Evolutionary conservation across 352 stramenopile genomes (phyloP).

Genomic region (Halophytophthora batemanensis): DNA sequence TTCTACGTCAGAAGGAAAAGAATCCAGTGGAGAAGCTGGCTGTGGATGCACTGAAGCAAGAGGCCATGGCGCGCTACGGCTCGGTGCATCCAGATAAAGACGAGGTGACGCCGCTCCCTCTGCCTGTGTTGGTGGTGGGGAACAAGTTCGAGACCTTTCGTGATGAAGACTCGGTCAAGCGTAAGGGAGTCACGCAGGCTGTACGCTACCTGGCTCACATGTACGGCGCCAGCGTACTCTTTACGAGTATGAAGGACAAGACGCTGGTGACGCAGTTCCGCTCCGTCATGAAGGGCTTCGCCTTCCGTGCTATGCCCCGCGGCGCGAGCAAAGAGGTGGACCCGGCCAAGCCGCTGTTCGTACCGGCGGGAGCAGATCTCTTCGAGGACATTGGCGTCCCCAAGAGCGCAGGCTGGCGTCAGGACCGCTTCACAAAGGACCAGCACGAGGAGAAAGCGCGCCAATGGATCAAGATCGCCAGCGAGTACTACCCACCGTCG

Average conservation of each 20-base stretch:
- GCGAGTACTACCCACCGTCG: conserved; percentile 59
- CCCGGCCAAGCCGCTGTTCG: conserved; percentile 59
- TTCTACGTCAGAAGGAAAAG: conserved; percentile 64
- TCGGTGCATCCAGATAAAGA: conserved; percentile 67
- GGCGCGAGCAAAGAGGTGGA: conserved; percentile 67
- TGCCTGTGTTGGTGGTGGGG: conserved; percentile 81
- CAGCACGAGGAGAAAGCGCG: conserved; percentile 60
- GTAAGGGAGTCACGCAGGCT: conserved; percentile 80
- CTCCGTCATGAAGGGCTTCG: conserved; percentile 55
- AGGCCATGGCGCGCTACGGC: conserved; percentile 55
- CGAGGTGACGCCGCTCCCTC: conserved; percentile 62
- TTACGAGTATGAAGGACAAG: conserved; percentile 88
- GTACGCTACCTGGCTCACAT: conserved; percentile 84
- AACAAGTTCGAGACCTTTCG: conserved; percentile 91
- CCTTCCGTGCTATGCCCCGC: conserved; percentile 46
- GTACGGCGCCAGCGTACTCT: conserved; percentile 85
- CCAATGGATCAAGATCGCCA: conserved; percentile 65
- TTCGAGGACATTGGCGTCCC: conserved; percentile 78
- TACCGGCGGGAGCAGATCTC: conserved; percentile 63
- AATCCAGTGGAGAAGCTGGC: conserved; percentile 58
- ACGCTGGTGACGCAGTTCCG: conserved; percentile 66
- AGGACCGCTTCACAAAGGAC: conserved; percentile 46
- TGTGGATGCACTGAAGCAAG: conserved; percentile 46
- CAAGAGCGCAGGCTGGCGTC: conserved; percentile 43
- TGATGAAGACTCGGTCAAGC: conserved; percentile 82